These are phyloP conservation scores for Cryptococcus jaspeensis DNA, from an alignment of 1,284 basidiomycete species.

Conservation along the genomic window DNA sequence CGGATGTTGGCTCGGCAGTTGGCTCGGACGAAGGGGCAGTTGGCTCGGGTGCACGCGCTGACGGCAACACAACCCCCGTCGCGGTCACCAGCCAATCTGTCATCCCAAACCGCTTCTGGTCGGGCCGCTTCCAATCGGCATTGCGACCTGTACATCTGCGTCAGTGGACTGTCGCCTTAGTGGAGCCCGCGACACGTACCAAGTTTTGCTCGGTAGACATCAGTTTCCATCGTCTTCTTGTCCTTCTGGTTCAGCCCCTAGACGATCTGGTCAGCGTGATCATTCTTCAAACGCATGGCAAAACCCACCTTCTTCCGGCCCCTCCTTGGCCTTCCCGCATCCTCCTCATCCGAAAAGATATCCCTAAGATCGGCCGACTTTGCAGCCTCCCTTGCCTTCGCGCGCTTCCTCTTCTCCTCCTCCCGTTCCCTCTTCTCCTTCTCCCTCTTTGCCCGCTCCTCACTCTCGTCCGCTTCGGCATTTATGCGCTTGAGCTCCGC, in stretches of 20 bases:
- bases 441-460: neutral
- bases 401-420: slow-evolving; percentile 2
- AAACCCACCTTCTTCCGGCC: slow-evolving; percentile 4
- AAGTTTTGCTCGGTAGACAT: slow-evolving; percentile 30
- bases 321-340: slow-evolving; percentile 5
- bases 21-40: too few species aligned
- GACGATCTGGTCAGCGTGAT: neutral
- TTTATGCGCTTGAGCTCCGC: neutral
- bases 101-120: too few species aligned
- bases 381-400: neutral
- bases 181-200: too few species aligned
- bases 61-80: too few species aligned
- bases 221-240: slow-evolving; percentile 22
- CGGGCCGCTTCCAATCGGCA: too few species aligned
- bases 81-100: too few species aligned
- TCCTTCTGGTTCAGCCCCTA: slow-evolving; percentile 38
- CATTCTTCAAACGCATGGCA: neutral
- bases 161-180: too few species aligned
- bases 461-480: slow-evolving; percentile 1
- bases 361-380: slow-evolving; percentile 2
- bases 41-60: too few species aligned
- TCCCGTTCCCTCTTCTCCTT: neutral
- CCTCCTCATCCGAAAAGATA: slow-evolving; percentile 15
- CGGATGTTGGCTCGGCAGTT: too few species aligned
- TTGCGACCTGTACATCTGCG: neutral